phyloP scores from a whole-genome alignment of 352 stramenopile species.

The Phytophthora capsici region DNA sequence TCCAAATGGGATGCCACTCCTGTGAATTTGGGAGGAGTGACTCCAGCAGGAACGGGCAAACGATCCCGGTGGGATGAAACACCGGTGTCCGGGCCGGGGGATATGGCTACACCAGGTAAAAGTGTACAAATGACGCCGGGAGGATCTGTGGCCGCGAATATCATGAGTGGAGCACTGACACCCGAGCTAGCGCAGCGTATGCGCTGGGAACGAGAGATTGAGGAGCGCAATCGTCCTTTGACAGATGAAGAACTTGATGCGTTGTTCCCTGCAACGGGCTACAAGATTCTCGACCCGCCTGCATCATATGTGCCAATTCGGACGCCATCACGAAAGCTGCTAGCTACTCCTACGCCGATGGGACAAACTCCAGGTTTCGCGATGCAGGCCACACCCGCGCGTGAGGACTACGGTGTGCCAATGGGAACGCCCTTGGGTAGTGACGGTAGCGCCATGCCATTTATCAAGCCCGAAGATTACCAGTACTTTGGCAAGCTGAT shows the following conservation, averaged over 20 bases:
- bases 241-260: conserved; percentile 97
- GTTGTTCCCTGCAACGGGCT: conserved; percentile 95
- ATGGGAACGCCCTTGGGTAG: conserved; percentile 66
- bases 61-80: conserved; percentile 98
- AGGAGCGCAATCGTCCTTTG: conserved; percentile 96
- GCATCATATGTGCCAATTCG: conserved; percentile 96
- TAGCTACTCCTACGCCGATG: conserved; percentile 96
- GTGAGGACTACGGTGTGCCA: conserved; percentile 81
- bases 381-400: conserved; percentile 82
- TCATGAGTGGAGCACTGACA: conserved; percentile 78
- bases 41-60: conserved; percentile 72
- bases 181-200: conserved; percentile 93
- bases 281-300: conserved; percentile 96
- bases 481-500: conserved; percentile 98
- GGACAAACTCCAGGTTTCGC: conserved; percentile 91
- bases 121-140: conserved; percentile 74
- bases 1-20: conserved; percentile 96
- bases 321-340: conserved; percentile 94
- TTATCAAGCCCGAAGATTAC: conserved; percentile 99
- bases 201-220: conserved; percentile 96
- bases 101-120: conserved; percentile 60
- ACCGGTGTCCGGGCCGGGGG: conserved; percentile 64
- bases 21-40: conserved; percentile 55
- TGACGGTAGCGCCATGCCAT: conserved; percentile 90
- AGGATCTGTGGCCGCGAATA: conserved; percentile 59